These are phyloP conservation scores for Liriodendron chinense DNA, from an alignment of 164 flowering plant species.

Conservation along the genomic window DNA sequence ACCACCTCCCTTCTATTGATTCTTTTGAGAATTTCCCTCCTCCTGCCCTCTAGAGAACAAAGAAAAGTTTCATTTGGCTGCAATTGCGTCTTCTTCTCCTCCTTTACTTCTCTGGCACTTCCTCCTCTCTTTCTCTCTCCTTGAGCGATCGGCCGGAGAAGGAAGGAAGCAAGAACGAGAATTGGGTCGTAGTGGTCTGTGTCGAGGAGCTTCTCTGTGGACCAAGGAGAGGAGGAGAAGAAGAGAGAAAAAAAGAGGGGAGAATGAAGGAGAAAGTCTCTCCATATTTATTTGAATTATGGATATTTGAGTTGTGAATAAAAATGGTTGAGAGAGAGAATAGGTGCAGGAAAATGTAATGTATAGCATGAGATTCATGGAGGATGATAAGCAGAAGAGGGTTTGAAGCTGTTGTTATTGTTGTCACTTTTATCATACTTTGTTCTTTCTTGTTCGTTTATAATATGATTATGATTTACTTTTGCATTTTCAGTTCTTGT, in stretches of 20 bases:
- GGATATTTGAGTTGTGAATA: slow-evolving; percentile 53
- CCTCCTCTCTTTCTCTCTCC: slow-evolving; percentile 8
- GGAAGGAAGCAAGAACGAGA: not conserved
- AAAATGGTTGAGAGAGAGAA: slow-evolving; percentile 36
- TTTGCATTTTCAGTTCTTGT: slow-evolving; percentile 1
- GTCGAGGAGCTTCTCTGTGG: not conserved
- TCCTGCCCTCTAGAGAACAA: slow-evolving; percentile 25
- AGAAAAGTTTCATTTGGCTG: slow-evolving; percentile 11
- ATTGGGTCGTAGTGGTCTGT: not conserved
- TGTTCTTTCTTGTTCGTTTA: slow-evolving; percentile 7
- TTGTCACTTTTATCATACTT: slow-evolving; percentile 13
- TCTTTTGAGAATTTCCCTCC: slow-evolving; percentile 58
- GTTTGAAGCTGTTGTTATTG: not conserved
- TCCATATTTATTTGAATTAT: slow-evolving; percentile 64
- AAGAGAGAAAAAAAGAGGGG: slow-evolving; percentile 2
- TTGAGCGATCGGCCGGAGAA: slow-evolving; percentile 26
- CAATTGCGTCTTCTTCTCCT: slow-evolving; percentile 22
- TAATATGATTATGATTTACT: slow-evolving; percentile 2
- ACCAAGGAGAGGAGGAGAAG: not conserved
- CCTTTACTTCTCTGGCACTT: slow-evolving; percentile 13
- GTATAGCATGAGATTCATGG: slow-evolving; percentile 46
- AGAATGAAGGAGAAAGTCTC: slow-evolving; percentile 43
- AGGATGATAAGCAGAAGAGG: slow-evolving; percentile 5
- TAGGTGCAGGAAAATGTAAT: slow-evolving; percentile 62
- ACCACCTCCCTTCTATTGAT: slow-evolving; percentile 74